Evolutionary conservation across 2,329 filamentous ascomycete genomes (phyloP), one percentile per base, ranked within the genome.

Genomic region (Hymenoscyphus fructigenus): DNA sequence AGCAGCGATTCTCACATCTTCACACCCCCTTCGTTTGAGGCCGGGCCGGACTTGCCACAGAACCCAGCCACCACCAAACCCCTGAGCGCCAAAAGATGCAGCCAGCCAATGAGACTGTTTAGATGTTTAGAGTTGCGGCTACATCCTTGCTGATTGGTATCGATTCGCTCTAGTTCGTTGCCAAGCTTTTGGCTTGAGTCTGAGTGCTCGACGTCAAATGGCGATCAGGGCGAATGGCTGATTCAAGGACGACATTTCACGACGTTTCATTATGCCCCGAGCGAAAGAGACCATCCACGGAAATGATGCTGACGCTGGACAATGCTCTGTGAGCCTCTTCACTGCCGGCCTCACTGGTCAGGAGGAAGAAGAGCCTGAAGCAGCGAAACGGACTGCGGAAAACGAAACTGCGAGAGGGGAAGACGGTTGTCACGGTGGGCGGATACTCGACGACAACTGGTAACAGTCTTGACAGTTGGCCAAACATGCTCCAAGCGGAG

Each of bases 41-140:
- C 34, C 34, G 34, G 34, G 34, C 34, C 34, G 34, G 34, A 36
- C 34, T 36, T 36, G 34, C 34, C 34, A 36, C 34, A 36, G 34
- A 36, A 36, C 34, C 34, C 34, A 36, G 34, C 20, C 20, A 12
- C 44, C 9, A 44, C 15, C 41, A 12, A 44, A 50, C 44, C 44
- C 44, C n/a, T 26, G 44, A 23, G 44, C 44, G 44, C n/a, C 7
- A 23, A 23, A 12, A 12, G 6, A 23, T 36, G 10, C 2, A 15
- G 5, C 12, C 44, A 23, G 17, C 57, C 32, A 38, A 38, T 36
- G n/a, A 36, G 1, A 1, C 12, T 3, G 7, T 12, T 10, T 17
- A 38, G 41, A 61, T 55, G 61, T 63, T 69, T 65, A 68, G 61
- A 66, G 58, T 67, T 69, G 62, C 38, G 38, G 50, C 59, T 15